These are phyloP conservation scores for Tolypocladium guangdongense DNA, from an alignment of 2,329 filamentous ascomycete genomes.

Conservation along the genomic window DNA sequence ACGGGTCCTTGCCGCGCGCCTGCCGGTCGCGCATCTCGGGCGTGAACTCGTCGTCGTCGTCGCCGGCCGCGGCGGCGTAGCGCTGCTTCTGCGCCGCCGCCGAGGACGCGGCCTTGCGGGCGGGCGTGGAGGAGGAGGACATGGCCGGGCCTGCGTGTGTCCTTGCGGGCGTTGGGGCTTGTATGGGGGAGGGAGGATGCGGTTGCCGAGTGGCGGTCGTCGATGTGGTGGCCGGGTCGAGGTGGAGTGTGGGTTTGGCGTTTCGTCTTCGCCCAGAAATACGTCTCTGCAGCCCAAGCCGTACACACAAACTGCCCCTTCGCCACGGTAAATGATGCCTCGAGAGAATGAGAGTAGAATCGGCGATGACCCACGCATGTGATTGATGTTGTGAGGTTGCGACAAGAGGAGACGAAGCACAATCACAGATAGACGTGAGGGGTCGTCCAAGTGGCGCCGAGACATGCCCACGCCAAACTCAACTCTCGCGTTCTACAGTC, in stretches of 20 bases:
- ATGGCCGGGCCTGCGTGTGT: background rate
- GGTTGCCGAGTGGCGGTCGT: background rate
- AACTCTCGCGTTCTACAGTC: background rate
- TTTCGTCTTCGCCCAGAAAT: background rate
- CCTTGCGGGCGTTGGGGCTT: background rate
- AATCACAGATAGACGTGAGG: background rate
- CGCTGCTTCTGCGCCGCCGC: background rate
- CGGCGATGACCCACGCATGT: no score
- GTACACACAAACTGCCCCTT: background rate
- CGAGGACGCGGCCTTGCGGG: background rate
- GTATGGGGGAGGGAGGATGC: no score
- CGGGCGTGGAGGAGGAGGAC: background rate
- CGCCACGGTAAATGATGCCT: background rate
- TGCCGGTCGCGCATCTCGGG: slow-evolving; percentile 45
- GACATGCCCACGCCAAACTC: background rate
- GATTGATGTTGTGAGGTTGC: background rate
- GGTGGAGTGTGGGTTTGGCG: background rate
- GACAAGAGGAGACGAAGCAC: background rate
- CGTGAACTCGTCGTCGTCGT: slow-evolving; percentile 25
- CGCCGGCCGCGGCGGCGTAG: background rate
- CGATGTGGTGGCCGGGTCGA: background rate
- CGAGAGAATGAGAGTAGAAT: background rate
- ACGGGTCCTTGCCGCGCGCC: slow-evolving; percentile 47
- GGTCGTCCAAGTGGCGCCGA: background rate
- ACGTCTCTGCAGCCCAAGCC: no score